Evolutionary conservation across 2,329 filamentous ascomycete genomes (phyloP).

Genomic region (Metarhizium rileyi): DNA sequence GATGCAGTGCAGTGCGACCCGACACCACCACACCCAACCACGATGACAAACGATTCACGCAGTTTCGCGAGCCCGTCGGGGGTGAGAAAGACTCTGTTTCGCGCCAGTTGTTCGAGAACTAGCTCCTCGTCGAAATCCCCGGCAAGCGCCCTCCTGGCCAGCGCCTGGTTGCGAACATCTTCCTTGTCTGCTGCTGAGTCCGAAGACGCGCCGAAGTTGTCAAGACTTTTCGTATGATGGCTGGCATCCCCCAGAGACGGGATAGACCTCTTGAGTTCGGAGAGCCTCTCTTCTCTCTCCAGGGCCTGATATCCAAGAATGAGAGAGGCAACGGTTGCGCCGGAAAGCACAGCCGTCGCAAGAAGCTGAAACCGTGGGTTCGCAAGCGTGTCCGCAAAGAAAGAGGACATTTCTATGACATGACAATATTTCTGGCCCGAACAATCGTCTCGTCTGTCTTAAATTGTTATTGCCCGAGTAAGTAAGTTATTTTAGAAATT

Average conservation of each 20-base stretch:
- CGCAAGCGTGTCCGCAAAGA: conserved; percentile 32
- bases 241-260: conserved; percentile 23
- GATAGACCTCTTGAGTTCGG: conserved; percentile 51
- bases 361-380: conserved; percentile 51
- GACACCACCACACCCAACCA: conserved; percentile 90
- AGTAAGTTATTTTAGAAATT: too few species aligned
- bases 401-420: conserved; percentile 29
- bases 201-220: conserved; percentile 47
- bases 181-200: conserved; percentile 42
- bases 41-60: conserved; percentile 70
- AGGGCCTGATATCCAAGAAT: conserved; percentile 53
- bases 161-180: conserved; percentile 47
- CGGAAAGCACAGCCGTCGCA: conserved; percentile 59
- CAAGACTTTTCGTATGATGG: conserved; percentile 32
- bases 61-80: conserved; percentile 72
- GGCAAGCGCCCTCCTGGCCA: conserved; percentile 49
- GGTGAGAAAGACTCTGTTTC: conserved; percentile 84
- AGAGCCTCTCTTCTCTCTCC: conserved; percentile 43
- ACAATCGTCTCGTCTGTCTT: background rate
- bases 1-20: conserved; percentile 85
- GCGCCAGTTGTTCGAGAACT: conserved; percentile 86
- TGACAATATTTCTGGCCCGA: background rate
- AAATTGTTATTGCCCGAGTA: too few species aligned
- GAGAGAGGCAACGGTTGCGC: conserved; percentile 48
- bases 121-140: conserved; percentile 67